Conservation (phyloP, 108 stramenopile genomes). For the Cyclostephanos tholiformis region DNA sequence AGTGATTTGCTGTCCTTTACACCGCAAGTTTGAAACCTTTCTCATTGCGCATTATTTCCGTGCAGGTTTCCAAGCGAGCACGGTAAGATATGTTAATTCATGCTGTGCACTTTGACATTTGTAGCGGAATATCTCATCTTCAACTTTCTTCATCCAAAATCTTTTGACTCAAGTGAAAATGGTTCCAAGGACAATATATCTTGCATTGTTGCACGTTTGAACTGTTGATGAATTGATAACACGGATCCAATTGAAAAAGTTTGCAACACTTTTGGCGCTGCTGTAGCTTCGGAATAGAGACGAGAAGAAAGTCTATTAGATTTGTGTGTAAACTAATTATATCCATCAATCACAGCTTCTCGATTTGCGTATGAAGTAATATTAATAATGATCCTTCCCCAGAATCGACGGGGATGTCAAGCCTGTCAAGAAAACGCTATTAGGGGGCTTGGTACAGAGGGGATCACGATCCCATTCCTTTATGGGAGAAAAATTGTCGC, state of each 20-base stretch:
- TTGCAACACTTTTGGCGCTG: neutral
- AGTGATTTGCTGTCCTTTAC: slow-evolving; percentile 27
- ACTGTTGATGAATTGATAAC: slow-evolving; percentile 40
- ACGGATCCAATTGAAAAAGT: neutral
- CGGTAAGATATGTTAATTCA: slow-evolving; percentile 27
- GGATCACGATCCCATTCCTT: neutral
- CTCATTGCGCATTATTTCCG: neutral
- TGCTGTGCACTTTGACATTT: neutral
- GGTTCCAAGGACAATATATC: slow-evolving; percentile 86
- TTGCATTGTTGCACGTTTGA: slow-evolving; percentile 72
- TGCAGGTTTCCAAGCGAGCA: slow-evolving; percentile 65
- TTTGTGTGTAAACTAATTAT: neutral
- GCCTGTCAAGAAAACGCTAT: too few species aligned
- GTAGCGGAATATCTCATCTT: neutral
- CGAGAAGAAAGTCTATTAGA: neutral
- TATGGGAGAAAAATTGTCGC: neutral
- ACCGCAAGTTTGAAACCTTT: neutral
- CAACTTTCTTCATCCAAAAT: neutral
- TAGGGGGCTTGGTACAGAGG: neutral
- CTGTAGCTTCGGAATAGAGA: neutral
- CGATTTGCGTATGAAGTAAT: too few species aligned
- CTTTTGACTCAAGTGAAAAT: slow-evolving; percentile 51
- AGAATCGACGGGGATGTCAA: too few species aligned
- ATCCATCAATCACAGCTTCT: neutral
- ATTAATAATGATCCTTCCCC: too few species aligned